Evolutionary conservation across 106 monocot genomes (phyloP), one percentile per base, ranked within the genome.

Genomic region (Vanilla planifolia): DNA sequence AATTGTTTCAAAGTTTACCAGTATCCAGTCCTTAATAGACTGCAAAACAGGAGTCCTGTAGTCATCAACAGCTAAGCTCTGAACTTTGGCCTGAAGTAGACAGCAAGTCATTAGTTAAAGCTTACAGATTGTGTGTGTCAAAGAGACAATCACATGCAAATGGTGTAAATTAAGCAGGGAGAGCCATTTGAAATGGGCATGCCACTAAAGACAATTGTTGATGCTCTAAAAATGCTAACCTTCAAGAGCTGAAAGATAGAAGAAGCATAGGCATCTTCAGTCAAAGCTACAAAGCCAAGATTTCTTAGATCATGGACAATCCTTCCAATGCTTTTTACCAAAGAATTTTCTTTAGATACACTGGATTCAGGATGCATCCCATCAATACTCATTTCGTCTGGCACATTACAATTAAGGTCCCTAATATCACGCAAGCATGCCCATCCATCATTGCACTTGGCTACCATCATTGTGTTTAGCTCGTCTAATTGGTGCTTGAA

Each of bases 181-280:
- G n/a, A n/a, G n/a, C n/a, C n/a, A n/a, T n/a, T n/a, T n/a, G n/a
- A n/a, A n/a, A n/a, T n/a, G n/a, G n/a, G n/a, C n/a, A n/a, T n/a
- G n/a, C n/a, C n/a, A n/a, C n/a, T 13, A 43, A 4, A 25, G 41
- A 8, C n/a, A 19, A 48, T 32, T 9, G 11, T 53, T 43, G 27
- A 2, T 3, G 43, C 23, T 32, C 7, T 13, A 62, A 10, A n/a
- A 15, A 45, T 39, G 53, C 62, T 46, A 44, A 93, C 89, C 74
- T 93, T 93, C 37, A 93, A 63, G 55, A 93, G 93, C 23, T 60
- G 80, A 70, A 93, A 85, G 55, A 93, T 89, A 25, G 85, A 79
- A 70, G 81, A 84, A 69, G 89, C 83, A 82, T 93, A 93, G 3
- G 93, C 75, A 82, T 93, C 93, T 75, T 93, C 89, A 29, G 89